Evolutionary conservation across 2,329 filamentous ascomycete species (phyloP).

Genomic region (Colletotrichum camelliae): DNA sequence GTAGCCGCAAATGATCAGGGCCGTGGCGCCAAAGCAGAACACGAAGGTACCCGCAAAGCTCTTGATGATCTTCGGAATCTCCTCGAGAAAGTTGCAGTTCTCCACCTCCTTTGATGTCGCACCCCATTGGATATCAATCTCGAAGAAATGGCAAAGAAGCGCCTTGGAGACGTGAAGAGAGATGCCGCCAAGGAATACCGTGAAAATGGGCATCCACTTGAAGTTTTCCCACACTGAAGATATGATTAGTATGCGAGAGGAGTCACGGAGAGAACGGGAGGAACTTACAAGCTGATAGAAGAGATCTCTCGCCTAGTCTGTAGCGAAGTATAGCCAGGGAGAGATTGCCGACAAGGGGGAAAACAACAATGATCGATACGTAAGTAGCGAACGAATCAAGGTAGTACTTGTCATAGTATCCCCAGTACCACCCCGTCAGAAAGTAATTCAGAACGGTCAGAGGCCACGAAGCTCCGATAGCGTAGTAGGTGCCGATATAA

Average conservation of each 20-base stretch:
- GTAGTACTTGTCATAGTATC: conserved; percentile 70
- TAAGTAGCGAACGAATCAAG: conserved; percentile 70
- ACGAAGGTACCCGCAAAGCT: conserved; percentile 57
- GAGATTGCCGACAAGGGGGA: conserved; percentile 66
- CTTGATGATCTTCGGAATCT: conserved; percentile 59
- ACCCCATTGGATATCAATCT: conserved; percentile 53
- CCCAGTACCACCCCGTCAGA: conserved; percentile 73
- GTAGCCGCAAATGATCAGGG: conserved; percentile 50
- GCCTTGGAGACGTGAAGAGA: conserved; percentile 47
- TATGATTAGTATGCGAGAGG: neutral
- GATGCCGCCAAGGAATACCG: conserved; percentile 49
- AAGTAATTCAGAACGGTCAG: conserved; percentile 75
- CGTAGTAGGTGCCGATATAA: conserved; percentile 71
- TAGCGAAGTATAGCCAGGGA: conserved; percentile 68
- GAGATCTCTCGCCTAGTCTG: conserved; percentile 57
- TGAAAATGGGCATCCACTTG: conserved; percentile 65
- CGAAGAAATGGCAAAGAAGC: conserved; percentile 47
- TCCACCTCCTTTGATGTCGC: conserved; percentile 65
- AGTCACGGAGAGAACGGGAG: conserved; percentile 34
- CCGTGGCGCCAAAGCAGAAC: conserved; percentile 50
- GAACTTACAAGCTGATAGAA: conserved; percentile 41
- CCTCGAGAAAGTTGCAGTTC: conserved; percentile 60
- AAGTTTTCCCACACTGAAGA: conserved; percentile 57
- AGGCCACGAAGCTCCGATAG: conserved; percentile 71
- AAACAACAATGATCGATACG: conserved; percentile 68